These are phyloP conservation scores for Mortierella sp. DNA, from an alignment of 371 early-diverging fungal genomes.

Conservation along the genomic window DNA sequence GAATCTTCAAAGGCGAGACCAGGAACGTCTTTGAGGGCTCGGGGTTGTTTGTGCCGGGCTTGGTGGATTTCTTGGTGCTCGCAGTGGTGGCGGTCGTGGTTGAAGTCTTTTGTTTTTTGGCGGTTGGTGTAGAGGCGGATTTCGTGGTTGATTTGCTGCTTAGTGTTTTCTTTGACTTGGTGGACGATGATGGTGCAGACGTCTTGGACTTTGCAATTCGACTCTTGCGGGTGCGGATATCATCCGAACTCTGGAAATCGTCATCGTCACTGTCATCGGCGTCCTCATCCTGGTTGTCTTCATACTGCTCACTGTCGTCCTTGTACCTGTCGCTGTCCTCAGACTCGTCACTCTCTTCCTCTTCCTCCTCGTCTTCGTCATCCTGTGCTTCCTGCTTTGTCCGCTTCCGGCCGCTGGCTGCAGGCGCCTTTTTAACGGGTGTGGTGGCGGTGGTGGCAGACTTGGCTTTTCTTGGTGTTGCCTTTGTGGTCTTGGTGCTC, in stretches of 20 bases:
- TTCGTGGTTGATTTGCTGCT: constrained; percentile 5
- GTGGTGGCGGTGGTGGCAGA: not conserved
- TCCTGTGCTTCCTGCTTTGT: constrained; percentile 14
- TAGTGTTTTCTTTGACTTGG: not conserved
- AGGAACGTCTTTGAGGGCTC: constrained; percentile 22
- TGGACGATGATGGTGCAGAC: not conserved
- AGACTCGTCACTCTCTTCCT: constrained; percentile 12
- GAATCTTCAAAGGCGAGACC: constrained; percentile 43
- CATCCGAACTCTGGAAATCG: not conserved
- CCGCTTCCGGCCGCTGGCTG: constrained; percentile 9
- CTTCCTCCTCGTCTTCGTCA: not conserved
- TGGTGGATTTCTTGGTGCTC: not conserved
- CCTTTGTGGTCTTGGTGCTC: not conserved
- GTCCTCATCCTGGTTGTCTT: constrained; percentile 8
- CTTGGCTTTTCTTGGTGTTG: not conserved
- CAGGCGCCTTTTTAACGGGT: constrained; percentile 4
- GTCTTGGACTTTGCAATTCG: not conserved
- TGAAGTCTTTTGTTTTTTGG: not conserved
- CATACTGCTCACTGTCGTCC: not conserved
- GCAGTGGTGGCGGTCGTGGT: not conserved
- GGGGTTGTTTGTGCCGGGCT: not conserved
- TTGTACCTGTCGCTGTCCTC: constrained; percentile 11
- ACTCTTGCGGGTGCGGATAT: not conserved
- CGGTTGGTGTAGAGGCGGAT: constrained; percentile 19
- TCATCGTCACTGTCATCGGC: constrained; percentile 14